Evolutionary conservation across 2,329 filamentous ascomycete genomes (phyloP).

Genomic region (Didymella arachidicola): DNA sequence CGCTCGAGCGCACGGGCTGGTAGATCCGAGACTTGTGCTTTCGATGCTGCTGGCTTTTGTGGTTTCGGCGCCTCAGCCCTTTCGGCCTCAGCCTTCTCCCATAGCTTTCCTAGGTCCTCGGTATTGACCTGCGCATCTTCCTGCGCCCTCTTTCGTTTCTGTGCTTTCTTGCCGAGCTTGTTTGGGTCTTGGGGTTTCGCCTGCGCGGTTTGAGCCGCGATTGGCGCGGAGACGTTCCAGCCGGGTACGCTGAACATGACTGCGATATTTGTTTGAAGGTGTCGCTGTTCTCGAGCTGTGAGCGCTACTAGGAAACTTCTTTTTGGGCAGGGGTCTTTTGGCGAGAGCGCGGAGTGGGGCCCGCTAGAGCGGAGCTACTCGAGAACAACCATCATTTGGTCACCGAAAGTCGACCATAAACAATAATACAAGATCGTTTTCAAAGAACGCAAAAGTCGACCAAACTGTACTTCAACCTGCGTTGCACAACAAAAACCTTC

Average conservation of each 20-base stretch:
- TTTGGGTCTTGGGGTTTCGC: conserved; percentile 45
- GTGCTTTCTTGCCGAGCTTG: conserved; percentile 62
- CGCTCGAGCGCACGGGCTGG: conserved; percentile 60
- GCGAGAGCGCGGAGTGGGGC: conserved; percentile 16
- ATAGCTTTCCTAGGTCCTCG: conserved; percentile 59
- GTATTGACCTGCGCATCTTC: conserved; percentile 83
- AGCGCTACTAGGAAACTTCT: conserved; percentile 11
- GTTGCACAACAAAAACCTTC: no score
- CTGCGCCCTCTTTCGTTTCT: conserved; percentile 64
- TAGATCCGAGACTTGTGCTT: conserved; percentile 1
- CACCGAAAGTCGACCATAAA: no score
- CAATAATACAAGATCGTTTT: no score
- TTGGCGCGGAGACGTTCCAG: conserved; percentile 81
- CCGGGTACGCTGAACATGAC: conserved; percentile 92
- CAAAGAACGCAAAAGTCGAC: no score
- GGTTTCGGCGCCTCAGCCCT: conserved; percentile 58
- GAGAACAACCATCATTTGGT: no score
- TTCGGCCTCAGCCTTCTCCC: conserved; percentile 51
- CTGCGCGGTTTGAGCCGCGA: conserved; percentile 72
- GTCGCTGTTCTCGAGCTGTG: neutral
- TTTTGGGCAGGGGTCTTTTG: conserved; percentile 18
- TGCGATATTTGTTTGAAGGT: neutral
- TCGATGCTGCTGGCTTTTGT: conserved; percentile 17
- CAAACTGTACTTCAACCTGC: no score
- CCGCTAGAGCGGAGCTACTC: neutral